Conservation (phyloP, 352 stramenopile genomes). For the Pythium biforme region DNA sequence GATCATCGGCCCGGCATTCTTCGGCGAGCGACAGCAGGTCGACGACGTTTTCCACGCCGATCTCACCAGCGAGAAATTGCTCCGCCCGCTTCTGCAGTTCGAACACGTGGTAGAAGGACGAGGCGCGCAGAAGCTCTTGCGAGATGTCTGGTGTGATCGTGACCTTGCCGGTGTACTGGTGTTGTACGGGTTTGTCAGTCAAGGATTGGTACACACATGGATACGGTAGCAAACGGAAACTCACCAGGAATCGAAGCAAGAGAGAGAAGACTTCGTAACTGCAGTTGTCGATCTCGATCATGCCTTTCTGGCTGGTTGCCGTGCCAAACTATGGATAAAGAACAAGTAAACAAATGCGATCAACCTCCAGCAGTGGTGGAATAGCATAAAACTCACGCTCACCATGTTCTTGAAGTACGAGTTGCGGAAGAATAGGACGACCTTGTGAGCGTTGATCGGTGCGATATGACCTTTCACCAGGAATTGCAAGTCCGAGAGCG, state of each 20-base stretch:
- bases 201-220: neutral
- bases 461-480: slow-evolving; percentile 84
- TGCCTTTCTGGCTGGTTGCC: slow-evolving; percentile 74
- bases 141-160: slow-evolving; percentile 78
- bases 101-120: slow-evolving; percentile 80
- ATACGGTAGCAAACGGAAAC: slow-evolving; percentile 10
- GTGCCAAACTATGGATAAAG: slow-evolving; percentile 59
- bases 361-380: neutral
- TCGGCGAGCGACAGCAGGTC: slow-evolving; percentile 73
- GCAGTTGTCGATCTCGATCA: slow-evolving; percentile 89
- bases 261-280: slow-evolving; percentile 88
- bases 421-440: slow-evolving; percentile 89
- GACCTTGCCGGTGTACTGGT: slow-evolving; percentile 88
- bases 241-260: slow-evolving; percentile 79
- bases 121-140: slow-evolving; percentile 75
- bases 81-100: slow-evolving; percentile 87
- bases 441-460: slow-evolving; percentile 86
- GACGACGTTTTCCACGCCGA: slow-evolving; percentile 79
- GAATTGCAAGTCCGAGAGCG: slow-evolving; percentile 83
- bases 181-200: neutral
- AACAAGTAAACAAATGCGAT: slow-evolving; percentile 1
- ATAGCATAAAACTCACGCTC: slow-evolving; percentile 53
- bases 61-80: slow-evolving; percentile 76
- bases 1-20: slow-evolving; percentile 71
- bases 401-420: slow-evolving; percentile 92